Base-by-base conservation (phyloP, 331 rosid species). In the Pyracantha coccinea region DNA sequence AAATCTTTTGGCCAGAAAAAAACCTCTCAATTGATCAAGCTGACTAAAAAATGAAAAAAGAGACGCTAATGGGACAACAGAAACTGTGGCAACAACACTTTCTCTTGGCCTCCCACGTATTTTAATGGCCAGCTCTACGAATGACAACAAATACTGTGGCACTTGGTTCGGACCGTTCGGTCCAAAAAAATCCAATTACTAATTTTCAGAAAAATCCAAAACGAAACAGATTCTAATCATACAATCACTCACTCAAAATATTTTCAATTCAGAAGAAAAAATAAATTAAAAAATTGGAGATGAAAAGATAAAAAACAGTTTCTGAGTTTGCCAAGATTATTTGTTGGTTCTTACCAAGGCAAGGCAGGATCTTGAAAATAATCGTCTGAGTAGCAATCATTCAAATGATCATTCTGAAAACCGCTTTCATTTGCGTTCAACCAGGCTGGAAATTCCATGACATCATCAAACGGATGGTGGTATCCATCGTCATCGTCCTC, bases 381-480 rank as follows among this genome's bases (percentile, higher is more conserved):
- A 55, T 87, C 89, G 55, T 79, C 87, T 0, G 89, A 73, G 77
- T 82, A 83, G 69, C 77, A 68, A 75, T 82, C 76, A 80, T 80
- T 79, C 44, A 83, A 80, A 79, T 71, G 71, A 45, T 75, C 86
- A 50, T 50, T 50, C 50, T 86, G 92, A 69, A 88, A 79, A 71
- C 83, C 59, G 80, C 82, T 82, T 38, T 89, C 96, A 54, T 83
- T 89, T 71, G 86, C 83, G 63, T 74, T 88, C 88, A 89, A 81
- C 99, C 97, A 92, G 66, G 89, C 75, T 27, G 97, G 97, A 78
- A 92, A 89, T 79, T 95, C 93, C 86, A 89, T 53, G 69, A 57
- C 70, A 41, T 88, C 83, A 17, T 84, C 88, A 77, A 84, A 88
- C 69, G 78, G 35, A 72, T 74, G 83, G 70, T 61, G 29, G 44